Conservation (phyloP, 169 alveolate species). For the Plasmodium gonderi region DNA sequence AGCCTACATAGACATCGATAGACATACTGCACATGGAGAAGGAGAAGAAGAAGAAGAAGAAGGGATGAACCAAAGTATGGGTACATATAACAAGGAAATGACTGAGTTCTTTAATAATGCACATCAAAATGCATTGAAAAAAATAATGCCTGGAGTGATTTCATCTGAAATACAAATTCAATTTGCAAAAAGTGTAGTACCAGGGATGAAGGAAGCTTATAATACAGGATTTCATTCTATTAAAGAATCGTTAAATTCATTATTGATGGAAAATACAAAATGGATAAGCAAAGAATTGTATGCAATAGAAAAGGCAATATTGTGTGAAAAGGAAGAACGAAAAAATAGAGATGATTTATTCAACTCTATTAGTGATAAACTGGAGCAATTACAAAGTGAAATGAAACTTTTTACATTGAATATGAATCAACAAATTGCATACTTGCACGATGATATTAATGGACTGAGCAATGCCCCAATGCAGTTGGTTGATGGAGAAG, state of each 20-base stretch:
- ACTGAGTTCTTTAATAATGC: conserved; percentile 10
- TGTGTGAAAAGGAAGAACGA: conserved; percentile 17
- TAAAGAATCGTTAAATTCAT: conserved; percentile 18
- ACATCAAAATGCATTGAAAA: conserved; percentile 47
- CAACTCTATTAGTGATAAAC: conserved; percentile 1
- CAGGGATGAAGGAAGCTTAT: conserved; percentile 64
- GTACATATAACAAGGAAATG: conserved; percentile 1
- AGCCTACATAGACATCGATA: too few relatives aligned
- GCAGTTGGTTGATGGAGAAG: neutral
- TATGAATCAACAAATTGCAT: conserved; percentile 11
- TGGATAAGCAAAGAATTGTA: conserved; percentile 18
- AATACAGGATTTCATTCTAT: conserved; percentile 64
- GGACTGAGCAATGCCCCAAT: neutral
- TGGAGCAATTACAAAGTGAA: conserved; percentile 28
- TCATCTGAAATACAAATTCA: conserved; percentile 64
- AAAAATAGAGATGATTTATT: conserved; percentile 17
- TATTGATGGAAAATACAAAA: conserved; percentile 18
- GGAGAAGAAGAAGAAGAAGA: neutral
- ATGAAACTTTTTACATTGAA: conserved; percentile 15
- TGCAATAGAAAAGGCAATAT: conserved; percentile 29
- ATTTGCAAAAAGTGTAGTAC: conserved; percentile 49
- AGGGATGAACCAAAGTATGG: neutral
- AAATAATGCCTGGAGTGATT: conserved; percentile 53
- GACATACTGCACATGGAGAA: too few relatives aligned
- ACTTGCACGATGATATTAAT: conserved; percentile 24